A percentile compares a stretch with the other conserved stretches of the same genome.
These are phyloP conservation scores for Crithidia mellificae DNA, from an alignment of 208 protist species.

Conservation along the genomic window DNA sequence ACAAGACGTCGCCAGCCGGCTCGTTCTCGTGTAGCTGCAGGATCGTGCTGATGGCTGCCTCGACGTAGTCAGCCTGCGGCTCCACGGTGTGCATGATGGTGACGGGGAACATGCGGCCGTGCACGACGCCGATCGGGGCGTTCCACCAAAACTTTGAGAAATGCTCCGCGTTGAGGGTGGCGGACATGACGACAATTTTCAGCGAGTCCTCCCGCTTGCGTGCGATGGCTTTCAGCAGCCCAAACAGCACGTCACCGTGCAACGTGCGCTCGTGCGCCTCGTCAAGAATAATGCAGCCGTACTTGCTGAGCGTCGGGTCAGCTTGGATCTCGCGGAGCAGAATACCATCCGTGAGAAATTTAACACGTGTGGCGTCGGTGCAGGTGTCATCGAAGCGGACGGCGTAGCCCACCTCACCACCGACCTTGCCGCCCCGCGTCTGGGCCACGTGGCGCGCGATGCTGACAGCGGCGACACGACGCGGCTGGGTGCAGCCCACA, in stretches of 20 bases:
- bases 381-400: constrained; percentile 95
- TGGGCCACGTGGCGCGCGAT: constrained; percentile 93
- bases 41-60: constrained; percentile 96
- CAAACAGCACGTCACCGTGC: constrained; percentile 92
- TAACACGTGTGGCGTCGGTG: constrained; percentile 82
- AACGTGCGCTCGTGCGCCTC: constrained; percentile 99
- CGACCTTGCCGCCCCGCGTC: constrained; percentile 81
- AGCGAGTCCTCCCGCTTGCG: constrained; percentile 63
- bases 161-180: constrained; percentile 95
- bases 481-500: constrained; percentile 95
- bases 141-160: constrained; percentile 96
- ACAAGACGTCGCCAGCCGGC: constrained; percentile 97
- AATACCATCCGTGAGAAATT: constrained; percentile 97
- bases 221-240: constrained; percentile 83
- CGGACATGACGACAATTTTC: constrained; percentile 97
- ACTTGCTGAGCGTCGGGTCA: constrained; percentile 91
- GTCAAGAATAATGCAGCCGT: constrained; percentile 99
- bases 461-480: constrained; percentile 96
- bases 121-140: constrained; percentile 90
- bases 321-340: constrained; percentile 95
- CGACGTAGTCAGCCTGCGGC: constrained; percentile 97
- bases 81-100: constrained; percentile 93
- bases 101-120: constrained; percentile 91
- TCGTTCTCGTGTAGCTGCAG: constrained; percentile 97
- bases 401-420: constrained; percentile 91